Conservation (phyloP, 2,329 filamentous ascomycete species). For the Thielaviopsis musarum region DNA sequence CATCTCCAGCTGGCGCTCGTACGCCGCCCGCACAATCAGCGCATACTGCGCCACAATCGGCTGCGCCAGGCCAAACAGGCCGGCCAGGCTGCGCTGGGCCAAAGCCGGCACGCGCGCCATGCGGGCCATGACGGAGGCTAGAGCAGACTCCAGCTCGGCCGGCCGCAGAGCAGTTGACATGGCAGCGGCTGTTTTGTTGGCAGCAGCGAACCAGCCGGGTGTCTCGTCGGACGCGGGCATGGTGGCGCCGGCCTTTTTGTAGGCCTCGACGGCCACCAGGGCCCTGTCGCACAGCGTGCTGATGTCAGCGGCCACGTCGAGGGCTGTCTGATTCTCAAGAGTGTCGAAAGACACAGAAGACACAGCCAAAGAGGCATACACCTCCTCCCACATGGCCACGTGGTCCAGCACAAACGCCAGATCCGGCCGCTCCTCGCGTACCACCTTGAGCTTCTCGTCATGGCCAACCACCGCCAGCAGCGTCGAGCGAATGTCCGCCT, state of each 20-base stretch:
- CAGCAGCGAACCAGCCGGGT: slow-evolving; percentile 31
- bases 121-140: slow-evolving; percentile 25
- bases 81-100: not conserved
- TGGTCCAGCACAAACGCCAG: slow-evolving; percentile 50
- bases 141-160: slow-evolving; percentile 16
- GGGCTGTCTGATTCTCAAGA: slow-evolving; percentile 17
- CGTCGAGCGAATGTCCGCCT: slow-evolving; percentile 19
- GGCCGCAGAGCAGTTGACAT: slow-evolving; percentile 10
- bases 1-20: slow-evolving; percentile 42
- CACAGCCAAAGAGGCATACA: slow-evolving; percentile 15
- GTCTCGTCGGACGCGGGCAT: slow-evolving; percentile 45
- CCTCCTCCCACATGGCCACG: slow-evolving; percentile 32
- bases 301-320: slow-evolving; percentile 37
- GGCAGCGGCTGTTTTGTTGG: slow-evolving; percentile 1
- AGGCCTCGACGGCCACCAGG: slow-evolving; percentile 62
- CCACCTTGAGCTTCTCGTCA: slow-evolving; percentile 24
- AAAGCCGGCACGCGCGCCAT: not conserved
- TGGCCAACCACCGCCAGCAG: slow-evolving; percentile 21
- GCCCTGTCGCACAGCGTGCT: slow-evolving; percentile 56
- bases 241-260: slow-evolving; percentile 37
- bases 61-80: slow-evolving; percentile 39
- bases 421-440: slow-evolving; percentile 30
- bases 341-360: slow-evolving; percentile 6
- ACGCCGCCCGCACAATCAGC: slow-evolving; percentile 38
- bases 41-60: slow-evolving; percentile 65